Evolutionary conservation across 345 rosid genomes (phyloP).

Genomic region (Diplotaxis tenuifolia): DNA sequence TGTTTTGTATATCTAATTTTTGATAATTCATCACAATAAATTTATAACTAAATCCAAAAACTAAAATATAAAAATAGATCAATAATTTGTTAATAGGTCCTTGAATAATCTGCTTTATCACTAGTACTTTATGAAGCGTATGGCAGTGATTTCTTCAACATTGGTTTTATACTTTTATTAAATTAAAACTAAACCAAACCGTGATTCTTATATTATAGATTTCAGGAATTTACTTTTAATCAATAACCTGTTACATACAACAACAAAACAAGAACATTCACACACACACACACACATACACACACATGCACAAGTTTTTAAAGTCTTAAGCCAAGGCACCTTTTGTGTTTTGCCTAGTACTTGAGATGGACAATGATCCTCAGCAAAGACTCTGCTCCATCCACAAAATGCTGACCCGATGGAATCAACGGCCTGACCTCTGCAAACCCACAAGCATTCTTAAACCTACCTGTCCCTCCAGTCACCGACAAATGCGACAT

Average conservation of each 20-base stretch:
- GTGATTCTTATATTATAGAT: not conserved
- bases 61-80: no score
- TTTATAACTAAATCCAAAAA: no score
- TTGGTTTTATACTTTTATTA: no score
- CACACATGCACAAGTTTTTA: slow-evolving; percentile 25
- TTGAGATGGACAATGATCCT: slow-evolving; percentile 66
- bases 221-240: slow-evolving; percentile 10
- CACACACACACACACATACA: slow-evolving; percentile 29
- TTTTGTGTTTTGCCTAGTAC: slow-evolving; percentile 28
- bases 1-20: no score
- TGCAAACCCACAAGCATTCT: slow-evolving; percentile 62
- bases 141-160: no score
- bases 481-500: slow-evolving; percentile 76
- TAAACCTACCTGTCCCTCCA: slow-evolving; percentile 85
- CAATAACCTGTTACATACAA: slow-evolving; percentile 17
- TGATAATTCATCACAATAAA: no score
- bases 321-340: slow-evolving; percentile 9
- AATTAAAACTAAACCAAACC: not conserved
- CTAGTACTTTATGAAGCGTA: no score
- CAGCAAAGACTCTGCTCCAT: slow-evolving; percentile 72
- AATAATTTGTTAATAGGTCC: no score
- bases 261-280: slow-evolving; percentile 22
- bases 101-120: no score
- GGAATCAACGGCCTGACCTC: slow-evolving; percentile 75
- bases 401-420: slow-evolving; percentile 58